Evolutionary conservation across 441 rosid genomes (phyloP).

Genomic region (Aleurites moluccanus): DNA sequence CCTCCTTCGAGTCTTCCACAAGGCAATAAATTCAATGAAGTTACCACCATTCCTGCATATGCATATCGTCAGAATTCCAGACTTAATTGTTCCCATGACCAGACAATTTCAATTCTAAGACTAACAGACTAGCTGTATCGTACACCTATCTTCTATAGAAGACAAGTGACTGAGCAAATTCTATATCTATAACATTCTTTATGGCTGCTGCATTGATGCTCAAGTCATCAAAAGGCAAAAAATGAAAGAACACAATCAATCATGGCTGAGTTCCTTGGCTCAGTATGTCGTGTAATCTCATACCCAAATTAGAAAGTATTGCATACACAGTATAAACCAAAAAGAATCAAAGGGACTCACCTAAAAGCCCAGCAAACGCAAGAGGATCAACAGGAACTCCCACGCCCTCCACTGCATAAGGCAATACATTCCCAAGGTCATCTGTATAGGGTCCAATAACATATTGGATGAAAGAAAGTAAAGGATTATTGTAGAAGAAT

Average conservation of each 20-base stretch:
- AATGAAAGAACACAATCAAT: background rate
- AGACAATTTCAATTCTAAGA: too few species aligned
- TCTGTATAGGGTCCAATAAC: slow-evolving; percentile 84
- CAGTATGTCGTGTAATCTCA: background rate
- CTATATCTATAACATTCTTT: background rate
- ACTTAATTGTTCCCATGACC: background rate
- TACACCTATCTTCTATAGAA: too few species aligned
- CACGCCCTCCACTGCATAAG: slow-evolving; percentile 86
- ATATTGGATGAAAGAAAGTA: slow-evolving; percentile 77
- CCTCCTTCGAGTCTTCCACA: slow-evolving; percentile 97
- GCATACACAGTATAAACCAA: background rate
- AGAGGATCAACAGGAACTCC: slow-evolving; percentile 94
- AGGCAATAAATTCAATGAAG: slow-evolving; percentile 83
- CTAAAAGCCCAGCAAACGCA: slow-evolving; percentile 93
- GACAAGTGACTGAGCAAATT: too few species aligned
- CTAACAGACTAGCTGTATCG: too few species aligned
- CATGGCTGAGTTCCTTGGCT: background rate
- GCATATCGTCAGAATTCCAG: background rate
- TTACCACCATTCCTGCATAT: slow-evolving; percentile 82
- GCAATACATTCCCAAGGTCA: slow-evolving; percentile 88
- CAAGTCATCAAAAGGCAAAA: background rate
- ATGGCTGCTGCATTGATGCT: background rate
- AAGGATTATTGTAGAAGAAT: slow-evolving; percentile 80
- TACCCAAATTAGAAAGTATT: background rate
- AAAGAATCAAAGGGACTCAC: slow-evolving; percentile 33